These are phyloP conservation scores for Dispira simplex DNA, from an alignment of 192 early-diverging fungal species.

Conservation along the genomic window DNA sequence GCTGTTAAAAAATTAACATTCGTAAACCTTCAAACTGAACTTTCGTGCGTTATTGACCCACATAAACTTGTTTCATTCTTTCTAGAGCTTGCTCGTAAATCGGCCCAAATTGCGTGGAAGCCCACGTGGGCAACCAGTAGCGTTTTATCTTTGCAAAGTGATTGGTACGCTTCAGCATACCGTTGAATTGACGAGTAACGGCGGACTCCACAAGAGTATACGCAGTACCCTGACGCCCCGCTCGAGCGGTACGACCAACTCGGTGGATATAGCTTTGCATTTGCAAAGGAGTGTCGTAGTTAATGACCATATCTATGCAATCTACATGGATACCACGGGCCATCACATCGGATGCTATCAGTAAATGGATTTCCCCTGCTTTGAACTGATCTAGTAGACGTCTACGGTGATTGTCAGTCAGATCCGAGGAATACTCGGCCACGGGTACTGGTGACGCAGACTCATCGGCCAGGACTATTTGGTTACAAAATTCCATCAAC, in stretches of 20 bases:
- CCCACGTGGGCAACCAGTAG: not conserved
- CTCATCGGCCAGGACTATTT: not conserved
- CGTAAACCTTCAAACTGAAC: no score
- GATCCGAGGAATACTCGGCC: constrained; percentile 64
- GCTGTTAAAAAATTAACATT: no score
- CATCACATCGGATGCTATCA: constrained; percentile 77
- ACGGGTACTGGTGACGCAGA: constrained; percentile 18
- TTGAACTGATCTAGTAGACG: constrained; percentile 47
- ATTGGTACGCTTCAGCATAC: constrained; percentile 46
- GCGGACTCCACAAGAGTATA: constrained; percentile 55
- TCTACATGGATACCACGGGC: constrained; percentile 84
- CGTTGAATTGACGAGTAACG: constrained; percentile 53
- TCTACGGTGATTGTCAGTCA: constrained; percentile 40
- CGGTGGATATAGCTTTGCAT: constrained; percentile 86
- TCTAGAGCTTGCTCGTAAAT: no score
- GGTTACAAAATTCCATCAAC: constrained; percentile 44
- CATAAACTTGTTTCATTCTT: no score
- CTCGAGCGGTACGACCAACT: constrained; percentile 81
- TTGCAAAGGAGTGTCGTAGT: constrained; percentile 71
- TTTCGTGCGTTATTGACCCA: no score
- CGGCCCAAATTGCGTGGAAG: no score
- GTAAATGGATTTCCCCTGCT: constrained; percentile 43
- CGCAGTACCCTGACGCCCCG: constrained; percentile 65
- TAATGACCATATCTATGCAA: constrained; percentile 59
- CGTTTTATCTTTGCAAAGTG: constrained; percentile 34